phyloP scores from a whole-genome alignment of 306 rosid genomes.

The Sicyos baderoa region DNA sequence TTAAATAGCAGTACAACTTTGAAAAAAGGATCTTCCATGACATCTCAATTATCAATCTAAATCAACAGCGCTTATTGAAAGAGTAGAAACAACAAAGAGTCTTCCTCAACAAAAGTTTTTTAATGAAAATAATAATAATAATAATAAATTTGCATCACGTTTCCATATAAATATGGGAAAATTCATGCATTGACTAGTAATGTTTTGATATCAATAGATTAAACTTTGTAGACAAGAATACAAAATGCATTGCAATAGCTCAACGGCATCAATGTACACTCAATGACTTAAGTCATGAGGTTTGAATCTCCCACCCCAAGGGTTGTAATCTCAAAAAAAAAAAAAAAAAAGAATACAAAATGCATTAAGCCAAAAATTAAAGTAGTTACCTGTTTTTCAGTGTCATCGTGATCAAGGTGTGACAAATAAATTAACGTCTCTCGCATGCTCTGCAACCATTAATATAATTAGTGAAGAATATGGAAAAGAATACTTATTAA shows the following conservation, averaged over 20 bases:
- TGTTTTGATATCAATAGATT: not conserved
- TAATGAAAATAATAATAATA: no score
- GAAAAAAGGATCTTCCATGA: not conserved
- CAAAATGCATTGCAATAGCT: not conserved
- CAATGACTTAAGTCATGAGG: no score
- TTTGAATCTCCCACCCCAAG: no score
- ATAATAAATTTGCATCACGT: not conserved
- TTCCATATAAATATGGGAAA: not conserved
- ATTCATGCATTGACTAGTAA: not conserved
- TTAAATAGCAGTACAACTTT: not conserved
- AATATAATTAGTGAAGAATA: not conserved
- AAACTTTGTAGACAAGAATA: not conserved
- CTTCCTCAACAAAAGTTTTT: not conserved
- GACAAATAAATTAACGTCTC: slow-evolving; percentile 94
- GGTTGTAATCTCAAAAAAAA: no score
- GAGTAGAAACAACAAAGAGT: not conserved
- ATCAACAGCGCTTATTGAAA: not conserved
- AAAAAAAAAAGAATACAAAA: not conserved
- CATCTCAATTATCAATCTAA: not conserved
- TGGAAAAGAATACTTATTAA: not conserved
- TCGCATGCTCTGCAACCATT: slow-evolving; percentile 80
- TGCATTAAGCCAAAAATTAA: not conserved
- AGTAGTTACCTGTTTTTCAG: slow-evolving; percentile 75
- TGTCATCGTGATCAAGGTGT: slow-evolving; percentile 96
- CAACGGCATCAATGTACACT: no score